These are phyloP conservation scores for Malus hybrid DNA, from an alignment of 331 rosid species.

Conservation along the genomic window DNA sequence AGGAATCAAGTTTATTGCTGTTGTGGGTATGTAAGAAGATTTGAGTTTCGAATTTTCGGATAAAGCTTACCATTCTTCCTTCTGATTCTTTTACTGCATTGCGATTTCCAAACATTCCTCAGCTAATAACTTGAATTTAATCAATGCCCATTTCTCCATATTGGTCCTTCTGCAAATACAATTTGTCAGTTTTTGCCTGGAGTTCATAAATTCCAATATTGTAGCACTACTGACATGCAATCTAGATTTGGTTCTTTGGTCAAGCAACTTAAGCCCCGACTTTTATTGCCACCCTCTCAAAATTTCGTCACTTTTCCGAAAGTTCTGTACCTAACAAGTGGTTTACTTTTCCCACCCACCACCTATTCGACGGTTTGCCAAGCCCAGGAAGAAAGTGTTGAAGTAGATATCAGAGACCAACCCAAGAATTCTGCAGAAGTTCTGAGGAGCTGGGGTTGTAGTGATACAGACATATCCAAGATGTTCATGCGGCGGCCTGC, in stretches of 20 bases:
- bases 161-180: neutral
- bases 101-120: neutral
- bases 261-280: conserved; percentile 27
- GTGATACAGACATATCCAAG: conserved; percentile 35
- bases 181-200: neutral
- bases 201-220: neutral
- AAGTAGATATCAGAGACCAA: conserved; percentile 9
- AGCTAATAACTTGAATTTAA: neutral
- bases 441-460: conserved; percentile 63
- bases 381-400: conserved; percentile 16
- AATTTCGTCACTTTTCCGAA: neutral
- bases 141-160: conserved; percentile 1
- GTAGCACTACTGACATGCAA: conserved; percentile 18
- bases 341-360: conserved; percentile 20
- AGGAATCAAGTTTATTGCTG: neutral
- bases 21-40: neutral
- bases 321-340: neutral
- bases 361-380: conserved; percentile 54
- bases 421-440: conserved; percentile 30
- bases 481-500: conserved; percentile 44
- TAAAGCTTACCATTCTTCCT: neutral
- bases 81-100: neutral
- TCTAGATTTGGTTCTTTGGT: conserved; percentile 9
- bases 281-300: neutral
- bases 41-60: neutral